These are phyloP conservation scores for Grigorovia yakushimaensis DNA, from an alignment of 805 yeast genomes.

Conservation along the genomic window DNA sequence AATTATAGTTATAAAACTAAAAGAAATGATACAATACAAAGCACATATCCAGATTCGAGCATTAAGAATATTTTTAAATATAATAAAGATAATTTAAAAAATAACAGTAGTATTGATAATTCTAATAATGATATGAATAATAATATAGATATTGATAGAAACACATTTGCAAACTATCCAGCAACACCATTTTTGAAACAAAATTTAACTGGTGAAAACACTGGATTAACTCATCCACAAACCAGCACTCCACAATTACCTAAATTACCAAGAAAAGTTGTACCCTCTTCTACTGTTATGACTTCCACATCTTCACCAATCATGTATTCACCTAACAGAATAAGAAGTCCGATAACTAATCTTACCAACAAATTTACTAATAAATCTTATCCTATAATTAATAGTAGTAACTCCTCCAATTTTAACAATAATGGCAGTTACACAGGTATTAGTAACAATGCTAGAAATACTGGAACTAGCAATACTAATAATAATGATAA, in stretches of 20 bases:
- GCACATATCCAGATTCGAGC: neutral
- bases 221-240: neutral
- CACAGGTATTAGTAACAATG: neutral
- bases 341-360: neutral
- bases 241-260: neutral
- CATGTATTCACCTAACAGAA: neutral
- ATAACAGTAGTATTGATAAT: neutral
- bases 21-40: neutral
- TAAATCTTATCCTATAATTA: too few species aligned
- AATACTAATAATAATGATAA: neutral
- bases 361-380: neutral
- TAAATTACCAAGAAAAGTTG: slow-evolving; percentile 1
- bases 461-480: neutral
- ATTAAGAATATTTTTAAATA: neutral
- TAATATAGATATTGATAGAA: neutral
- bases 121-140: neutral
- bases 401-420: too few species aligned
- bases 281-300: neutral
- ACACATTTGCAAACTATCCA: neutral
- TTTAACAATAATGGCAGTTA: neutral
- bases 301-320: neutral
- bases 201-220: neutral
- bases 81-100: neutral
- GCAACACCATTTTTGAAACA: neutral
- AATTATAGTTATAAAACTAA: neutral